These are phyloP conservation scores for Melanomma pulvis-pyrius DNA, from an alignment of 495 filamentous ascomycete species.

Conservation along the genomic window DNA sequence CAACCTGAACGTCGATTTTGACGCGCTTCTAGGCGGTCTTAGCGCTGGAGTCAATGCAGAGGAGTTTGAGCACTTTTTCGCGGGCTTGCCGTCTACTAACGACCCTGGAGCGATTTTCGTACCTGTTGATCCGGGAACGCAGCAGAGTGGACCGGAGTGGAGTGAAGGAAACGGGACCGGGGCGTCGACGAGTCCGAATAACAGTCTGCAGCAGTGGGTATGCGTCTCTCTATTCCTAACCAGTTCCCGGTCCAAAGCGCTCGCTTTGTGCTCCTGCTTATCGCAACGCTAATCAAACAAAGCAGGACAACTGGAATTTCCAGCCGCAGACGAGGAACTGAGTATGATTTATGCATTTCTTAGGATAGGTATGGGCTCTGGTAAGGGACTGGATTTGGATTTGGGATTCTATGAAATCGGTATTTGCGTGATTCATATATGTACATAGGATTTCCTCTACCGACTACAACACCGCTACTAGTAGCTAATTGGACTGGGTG, in stretches of 20 bases:
- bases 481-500: too few species aligned
- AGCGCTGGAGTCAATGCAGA: not conserved
- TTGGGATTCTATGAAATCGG: too few species aligned
- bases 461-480: too few species aligned
- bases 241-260: too few species aligned
- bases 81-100: slow-evolving; percentile 9
- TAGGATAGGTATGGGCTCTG: too few species aligned
- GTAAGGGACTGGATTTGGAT: too few species aligned
- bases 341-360: too few species aligned
- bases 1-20: slow-evolving; percentile 26
- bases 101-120: slow-evolving; percentile 35
- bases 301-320: not conserved
- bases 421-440: too few species aligned
- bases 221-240: not conserved
- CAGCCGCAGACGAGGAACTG: not conserved
- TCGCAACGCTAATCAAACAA: too few species aligned
- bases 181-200: slow-evolving; percentile 1
- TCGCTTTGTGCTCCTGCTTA: too few species aligned
- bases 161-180: not conserved
- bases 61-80: slow-evolving; percentile 28
- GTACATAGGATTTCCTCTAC: too few species aligned
- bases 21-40: slow-evolving; percentile 19
- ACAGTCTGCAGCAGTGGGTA: slow-evolving; percentile 16
- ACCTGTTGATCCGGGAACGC: slow-evolving; percentile 16
- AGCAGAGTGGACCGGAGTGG: slow-evolving; percentile 3